Base-by-base conservation (phyloP, 495 filamentous ascomycete species). In the Aspergillus mulundensis region DNA sequence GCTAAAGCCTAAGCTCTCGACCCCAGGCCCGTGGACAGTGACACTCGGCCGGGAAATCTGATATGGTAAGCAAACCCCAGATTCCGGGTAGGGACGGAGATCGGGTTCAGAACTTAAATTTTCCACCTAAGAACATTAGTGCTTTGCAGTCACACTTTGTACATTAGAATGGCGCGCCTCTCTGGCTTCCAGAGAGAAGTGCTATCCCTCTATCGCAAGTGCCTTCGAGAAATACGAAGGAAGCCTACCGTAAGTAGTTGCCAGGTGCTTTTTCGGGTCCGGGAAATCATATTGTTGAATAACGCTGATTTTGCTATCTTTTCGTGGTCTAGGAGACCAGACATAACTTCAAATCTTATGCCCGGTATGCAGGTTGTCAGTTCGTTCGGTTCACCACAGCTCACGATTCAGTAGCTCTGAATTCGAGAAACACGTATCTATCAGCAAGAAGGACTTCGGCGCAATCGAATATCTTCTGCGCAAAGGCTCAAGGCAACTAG, bases 141-240 rank as follows among this genome's bases (percentile, higher is more conserved):
- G n/a, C 38, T 41, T 30, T 39, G 28, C 12, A 34, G 11, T 32
- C 32, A 10, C 32, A 36, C 7, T 6, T 36, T 36, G 53, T 61
- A 34, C 45, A 44, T 81, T 81, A 77, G 81, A 41, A 64, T 76
- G 73, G 70, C 71, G 19, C 67, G 84, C 64, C 78, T 89, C 18
- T 95, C 93, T 8, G 95, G 95, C 34, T 78, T 97, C n/a, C 95
- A 98, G 64, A 86, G 84, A 66, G 88, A 95, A 53, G 92, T 98
- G 7, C 70, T 97, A 39, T 77, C 83, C 34, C 83, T 98, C 10
- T 98, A 97, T 63, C 85, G 91, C 44, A 81, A 84, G 62, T 97
- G 91, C 61, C 77, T 98, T 24, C 80, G 91, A 47, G 89, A 87
- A 62, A 83, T 85, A 50, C 79, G 85, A 50, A 88, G 86, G 61